A percentile compares a stretch with the other conserved stretches of the same genome.
Conservation (phyloP, 495 filamentous ascomycete species). For the Penicillium crystallinum region DNA sequence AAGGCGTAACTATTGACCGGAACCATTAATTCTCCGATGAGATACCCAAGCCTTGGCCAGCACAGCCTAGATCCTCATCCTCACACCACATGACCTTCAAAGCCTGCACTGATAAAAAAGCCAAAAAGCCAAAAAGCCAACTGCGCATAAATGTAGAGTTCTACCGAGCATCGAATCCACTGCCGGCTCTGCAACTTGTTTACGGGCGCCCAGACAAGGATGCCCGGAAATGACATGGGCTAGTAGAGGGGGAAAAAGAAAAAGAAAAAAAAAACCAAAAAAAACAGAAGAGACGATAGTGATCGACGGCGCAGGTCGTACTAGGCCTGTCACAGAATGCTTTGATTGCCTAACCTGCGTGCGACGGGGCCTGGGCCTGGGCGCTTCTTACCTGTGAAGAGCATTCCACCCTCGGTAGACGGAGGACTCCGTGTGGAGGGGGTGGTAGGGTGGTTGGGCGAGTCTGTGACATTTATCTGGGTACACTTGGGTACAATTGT, state of each 20-base stretch:
- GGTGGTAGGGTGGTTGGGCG: no score
- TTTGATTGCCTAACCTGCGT: background rate
- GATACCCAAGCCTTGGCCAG: background rate
- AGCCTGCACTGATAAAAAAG: background rate
- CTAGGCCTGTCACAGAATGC: background rate
- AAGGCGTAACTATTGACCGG: background rate
- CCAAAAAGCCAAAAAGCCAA: no score
- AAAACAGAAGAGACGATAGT: background rate
- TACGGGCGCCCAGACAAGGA: no score
- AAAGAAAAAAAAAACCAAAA: no score
- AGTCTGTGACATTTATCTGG: no score
- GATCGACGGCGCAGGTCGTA: background rate
- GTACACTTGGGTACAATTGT: no score
- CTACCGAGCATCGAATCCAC: no score
- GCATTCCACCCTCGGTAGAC: background rate
- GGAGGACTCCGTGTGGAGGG: no score
- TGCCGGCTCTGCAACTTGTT: no score
- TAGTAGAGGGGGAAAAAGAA: no score
- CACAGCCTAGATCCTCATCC: background rate
- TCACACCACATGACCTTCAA: constrained; percentile 1
- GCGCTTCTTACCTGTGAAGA: background rate
- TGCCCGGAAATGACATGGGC: background rate
- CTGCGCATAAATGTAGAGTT: no score
- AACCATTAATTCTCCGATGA: constrained; percentile 1
- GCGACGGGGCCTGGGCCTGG: background rate